Percentiles rank a stretch among this genome's conserved stretches.
Evolutionary conservation across 2,329 filamentous ascomycete species (phyloP).

Genomic region (Blumeria hordei): DNA sequence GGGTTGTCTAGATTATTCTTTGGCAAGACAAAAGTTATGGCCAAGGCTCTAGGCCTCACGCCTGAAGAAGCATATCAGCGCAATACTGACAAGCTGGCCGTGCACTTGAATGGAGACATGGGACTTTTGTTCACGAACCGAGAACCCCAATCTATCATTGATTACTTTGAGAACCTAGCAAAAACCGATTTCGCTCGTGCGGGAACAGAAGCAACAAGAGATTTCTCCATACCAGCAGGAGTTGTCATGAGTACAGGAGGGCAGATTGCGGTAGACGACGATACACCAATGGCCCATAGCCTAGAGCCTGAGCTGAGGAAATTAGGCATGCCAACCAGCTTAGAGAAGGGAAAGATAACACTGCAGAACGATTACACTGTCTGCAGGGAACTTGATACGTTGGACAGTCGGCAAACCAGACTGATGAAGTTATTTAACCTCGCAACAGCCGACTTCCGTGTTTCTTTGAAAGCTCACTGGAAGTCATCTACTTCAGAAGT

Average conservation of each 20-base stretch:
- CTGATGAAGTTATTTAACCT: conserved; percentile 85
- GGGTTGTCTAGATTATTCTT: conserved; percentile 57
- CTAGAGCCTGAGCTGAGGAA: conserved; percentile 78
- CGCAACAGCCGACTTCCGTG: conserved; percentile 71
- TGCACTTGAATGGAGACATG: conserved; percentile 56
- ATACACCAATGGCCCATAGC: conserved; percentile 67
- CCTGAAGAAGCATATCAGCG: conserved; percentile 59
- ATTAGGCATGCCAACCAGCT: conserved; percentile 68
- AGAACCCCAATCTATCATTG: conserved; percentile 35
- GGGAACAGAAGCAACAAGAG: conserved; percentile 48
- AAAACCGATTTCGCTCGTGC: conserved; percentile 82
- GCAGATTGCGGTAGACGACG: conserved; percentile 54
- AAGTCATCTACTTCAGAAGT: conserved; percentile 31
- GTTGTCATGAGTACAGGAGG: conserved; percentile 59
- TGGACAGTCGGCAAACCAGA: conserved; percentile 82
- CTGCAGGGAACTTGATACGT: conserved; percentile 59
- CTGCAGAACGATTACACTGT: conserved; percentile 31
- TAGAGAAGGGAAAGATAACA: conserved; percentile 72
- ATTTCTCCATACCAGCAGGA: conserved; percentile 64
- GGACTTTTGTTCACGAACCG: conserved; percentile 81
- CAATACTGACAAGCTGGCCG: conserved; percentile 45
- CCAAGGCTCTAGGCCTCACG: conserved; percentile 65
- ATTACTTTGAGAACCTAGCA: conserved; percentile 48
- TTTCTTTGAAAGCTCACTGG: conserved; percentile 56
- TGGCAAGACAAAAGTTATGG: conserved; percentile 98